Evolutionary conservation across 352 stramenopile genomes (phyloP).

Genomic region (Pythium utonaiense): DNA sequence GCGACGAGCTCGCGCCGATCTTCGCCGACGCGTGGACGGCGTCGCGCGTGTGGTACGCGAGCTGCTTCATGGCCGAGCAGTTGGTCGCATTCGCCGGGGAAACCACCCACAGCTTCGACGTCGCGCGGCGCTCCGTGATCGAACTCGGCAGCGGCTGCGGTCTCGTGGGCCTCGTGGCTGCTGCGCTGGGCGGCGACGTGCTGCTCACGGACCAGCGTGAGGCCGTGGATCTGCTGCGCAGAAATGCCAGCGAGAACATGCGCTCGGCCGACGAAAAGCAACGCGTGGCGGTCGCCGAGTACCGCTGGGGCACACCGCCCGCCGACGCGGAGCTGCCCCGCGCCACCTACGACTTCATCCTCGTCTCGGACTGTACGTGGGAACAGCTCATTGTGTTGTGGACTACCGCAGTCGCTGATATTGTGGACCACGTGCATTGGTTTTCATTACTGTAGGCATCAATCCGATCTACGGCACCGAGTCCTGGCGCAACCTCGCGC

Average conservation of each 20-base stretch:
- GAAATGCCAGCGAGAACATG: slow-evolving; percentile 56
- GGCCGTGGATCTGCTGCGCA: slow-evolving; percentile 58
- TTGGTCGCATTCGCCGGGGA: slow-evolving; percentile 32
- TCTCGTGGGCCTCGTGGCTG: slow-evolving; percentile 64
- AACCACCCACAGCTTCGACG: slow-evolving; percentile 14
- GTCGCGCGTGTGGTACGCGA: slow-evolving; percentile 70
- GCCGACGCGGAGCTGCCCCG: slow-evolving; percentile 22
- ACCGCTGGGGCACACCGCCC: slow-evolving; percentile 48
- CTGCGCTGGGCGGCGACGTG: slow-evolving; percentile 56
- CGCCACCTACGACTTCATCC: slow-evolving; percentile 49
- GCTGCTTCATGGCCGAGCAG: slow-evolving; percentile 57
- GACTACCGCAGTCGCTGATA: neutral
- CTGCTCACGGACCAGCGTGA: slow-evolving; percentile 71
- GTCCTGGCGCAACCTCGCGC: slow-evolving; percentile 72
- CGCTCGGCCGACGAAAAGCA: slow-evolving; percentile 28
- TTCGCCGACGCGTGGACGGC: slow-evolving; percentile 83
- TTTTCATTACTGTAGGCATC: slow-evolving; percentile 62
- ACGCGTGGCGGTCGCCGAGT: slow-evolving; percentile 48
- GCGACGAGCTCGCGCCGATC: slow-evolving; percentile 68
- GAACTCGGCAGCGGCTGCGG: slow-evolving; percentile 80
- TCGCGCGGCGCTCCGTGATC: slow-evolving; percentile 39
- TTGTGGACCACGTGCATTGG: neutral
- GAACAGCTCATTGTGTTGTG: neutral
- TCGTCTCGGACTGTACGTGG: slow-evolving; percentile 79
- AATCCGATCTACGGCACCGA: slow-evolving; percentile 83